Percentiles rank a stretch among this genome's conserved stretches.
Evolutionary conservation across 371 early-diverging fungal species (phyloP).

Genomic region (Conidiobolus incongruus): DNA sequence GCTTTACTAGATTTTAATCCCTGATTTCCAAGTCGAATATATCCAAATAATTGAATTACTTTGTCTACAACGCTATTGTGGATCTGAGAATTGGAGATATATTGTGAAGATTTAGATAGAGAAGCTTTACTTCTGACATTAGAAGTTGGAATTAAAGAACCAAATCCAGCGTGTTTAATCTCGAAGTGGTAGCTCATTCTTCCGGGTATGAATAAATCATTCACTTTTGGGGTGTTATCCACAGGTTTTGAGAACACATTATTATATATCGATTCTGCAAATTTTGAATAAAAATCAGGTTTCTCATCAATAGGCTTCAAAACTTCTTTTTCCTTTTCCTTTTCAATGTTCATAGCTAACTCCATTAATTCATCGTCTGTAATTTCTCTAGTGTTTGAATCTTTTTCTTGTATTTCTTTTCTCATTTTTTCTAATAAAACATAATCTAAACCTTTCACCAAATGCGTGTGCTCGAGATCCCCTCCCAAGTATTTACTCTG

Average conservation of each 20-base stretch:
- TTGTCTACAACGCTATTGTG: slow-evolving; percentile 46
- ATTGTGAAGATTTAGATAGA: slow-evolving; percentile 11
- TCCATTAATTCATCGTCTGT: slow-evolving; percentile 5
- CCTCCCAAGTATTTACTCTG: slow-evolving; percentile 75
- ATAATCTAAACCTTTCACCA: slow-evolving; percentile 80
- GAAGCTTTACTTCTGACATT: slow-evolving; percentile 50
- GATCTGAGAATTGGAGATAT: slow-evolving; percentile 16
- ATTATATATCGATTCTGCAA: slow-evolving; percentile 15
- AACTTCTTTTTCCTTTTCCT: background rate
- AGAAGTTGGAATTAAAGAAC: slow-evolving; percentile 42
- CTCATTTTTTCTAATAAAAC: slow-evolving; percentile 46
- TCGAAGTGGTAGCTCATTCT: slow-evolving; percentile 63
- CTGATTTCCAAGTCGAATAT: slow-evolving; percentile 17
- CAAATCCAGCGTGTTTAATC: slow-evolving; percentile 21
- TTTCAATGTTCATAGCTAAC: slow-evolving; percentile 7
- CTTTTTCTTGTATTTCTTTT: slow-evolving; percentile 10
- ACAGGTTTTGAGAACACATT: slow-evolving; percentile 11
- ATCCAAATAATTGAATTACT: slow-evolving; percentile 35
- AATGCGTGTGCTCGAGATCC: slow-evolving; percentile 62
- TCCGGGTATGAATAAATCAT: slow-evolving; percentile 54
- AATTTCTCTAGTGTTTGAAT: slow-evolving; percentile 8
- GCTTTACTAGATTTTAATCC: slow-evolving; percentile 7
- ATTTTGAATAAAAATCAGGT: slow-evolving; percentile 9
- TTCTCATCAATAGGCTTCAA: background rate
- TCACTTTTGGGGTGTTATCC: slow-evolving; percentile 14